Conservation (phyloP, 2,329 filamentous ascomycete species). For the Aureobasidium subglaciale region DNA sequence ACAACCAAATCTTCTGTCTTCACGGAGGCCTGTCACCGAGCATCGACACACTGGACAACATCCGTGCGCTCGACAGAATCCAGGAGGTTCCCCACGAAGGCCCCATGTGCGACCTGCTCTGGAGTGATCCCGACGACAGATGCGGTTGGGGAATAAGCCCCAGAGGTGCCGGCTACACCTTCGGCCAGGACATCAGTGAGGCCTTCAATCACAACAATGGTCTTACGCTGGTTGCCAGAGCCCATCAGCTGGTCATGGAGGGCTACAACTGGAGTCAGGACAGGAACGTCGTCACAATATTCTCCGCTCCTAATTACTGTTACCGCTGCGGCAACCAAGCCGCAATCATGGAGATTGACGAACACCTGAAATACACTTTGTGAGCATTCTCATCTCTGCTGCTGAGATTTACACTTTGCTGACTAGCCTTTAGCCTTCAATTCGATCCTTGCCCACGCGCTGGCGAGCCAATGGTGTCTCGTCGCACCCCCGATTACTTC, state of each 20-base stretch:
- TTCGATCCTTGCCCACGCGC: constrained; percentile 97
- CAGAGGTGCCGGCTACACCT: constrained; percentile 46
- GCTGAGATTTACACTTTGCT: neutral
- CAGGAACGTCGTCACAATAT: constrained; percentile 96
- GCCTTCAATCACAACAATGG: constrained; percentile 99
- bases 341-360: constrained; percentile 81
- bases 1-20: constrained; percentile 66
- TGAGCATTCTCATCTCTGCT: constrained; percentile 46
- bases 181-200: constrained; percentile 82
- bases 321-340: constrained; percentile 89
- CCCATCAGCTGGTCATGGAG: constrained; percentile 98
- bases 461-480: constrained; percentile 95
- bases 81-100: constrained; percentile 73
- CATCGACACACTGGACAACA: constrained; percentile 68
- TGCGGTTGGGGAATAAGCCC: constrained; percentile 61
- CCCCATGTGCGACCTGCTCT: constrained; percentile 69
- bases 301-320: constrained; percentile 95
- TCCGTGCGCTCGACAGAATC: constrained; percentile 64
- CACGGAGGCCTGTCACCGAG: constrained; percentile 66
- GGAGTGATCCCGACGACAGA: constrained; percentile 66
- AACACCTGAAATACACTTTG: constrained; percentile 93
- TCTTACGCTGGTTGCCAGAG: constrained; percentile 86
- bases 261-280: constrained; percentile 99
- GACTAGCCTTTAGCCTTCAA: constrained; percentile 67
- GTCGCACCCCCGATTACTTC: constrained; percentile 97